phyloP scores from a whole-genome alignment of 2,329 filamentous ascomycete genomes.

The Xenoacremonium recifei region DNA sequence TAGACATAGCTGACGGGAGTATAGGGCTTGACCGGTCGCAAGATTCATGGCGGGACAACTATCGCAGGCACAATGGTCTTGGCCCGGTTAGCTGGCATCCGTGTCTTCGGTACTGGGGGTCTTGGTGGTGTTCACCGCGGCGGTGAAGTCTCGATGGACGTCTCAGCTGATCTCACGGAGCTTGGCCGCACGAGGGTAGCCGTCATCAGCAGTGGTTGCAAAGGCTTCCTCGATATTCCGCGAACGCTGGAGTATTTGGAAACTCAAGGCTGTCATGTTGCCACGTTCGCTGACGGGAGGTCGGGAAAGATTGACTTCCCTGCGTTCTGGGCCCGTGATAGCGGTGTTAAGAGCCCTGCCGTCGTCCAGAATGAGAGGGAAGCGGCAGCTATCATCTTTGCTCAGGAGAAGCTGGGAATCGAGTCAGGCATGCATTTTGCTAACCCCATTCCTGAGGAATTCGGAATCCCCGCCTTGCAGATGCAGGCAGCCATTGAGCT shows the following conservation, averaged over 20 bases:
- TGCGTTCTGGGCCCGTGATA: conserved; percentile 89
- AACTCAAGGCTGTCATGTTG: conserved; percentile 75
- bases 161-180: conserved; percentile 94
- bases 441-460: conserved; percentile 76
- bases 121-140: conserved; percentile 92
- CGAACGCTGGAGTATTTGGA: conserved; percentile 79
- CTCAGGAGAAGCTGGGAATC: conserved; percentile 70
- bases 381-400: conserved; percentile 84
- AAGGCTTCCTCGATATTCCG: conserved; percentile 92
- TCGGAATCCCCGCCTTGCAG: conserved; percentile 66
- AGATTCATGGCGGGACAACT: conserved; percentile 85
- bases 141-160: conserved; percentile 82
- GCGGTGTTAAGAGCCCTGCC: conserved; percentile 75
- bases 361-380: conserved; percentile 73
- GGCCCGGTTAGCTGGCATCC: conserved; percentile 81
- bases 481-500: conserved; percentile 69
- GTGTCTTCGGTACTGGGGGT: conserved; percentile 90
- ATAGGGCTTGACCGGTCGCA: conserved; percentile 63
- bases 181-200: conserved; percentile 85
- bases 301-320: conserved; percentile 77
- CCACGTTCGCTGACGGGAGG: conserved; percentile 85
- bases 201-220: conserved; percentile 87
- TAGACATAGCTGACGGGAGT: too few relatives aligned
- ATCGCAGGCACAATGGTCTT: conserved; percentile 92
- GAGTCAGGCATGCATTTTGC: conserved; percentile 83